These are phyloP conservation scores for Sugiyamaella marilandica DNA, from an alignment of 805 yeast genomes.

Conservation along the genomic window DNA sequence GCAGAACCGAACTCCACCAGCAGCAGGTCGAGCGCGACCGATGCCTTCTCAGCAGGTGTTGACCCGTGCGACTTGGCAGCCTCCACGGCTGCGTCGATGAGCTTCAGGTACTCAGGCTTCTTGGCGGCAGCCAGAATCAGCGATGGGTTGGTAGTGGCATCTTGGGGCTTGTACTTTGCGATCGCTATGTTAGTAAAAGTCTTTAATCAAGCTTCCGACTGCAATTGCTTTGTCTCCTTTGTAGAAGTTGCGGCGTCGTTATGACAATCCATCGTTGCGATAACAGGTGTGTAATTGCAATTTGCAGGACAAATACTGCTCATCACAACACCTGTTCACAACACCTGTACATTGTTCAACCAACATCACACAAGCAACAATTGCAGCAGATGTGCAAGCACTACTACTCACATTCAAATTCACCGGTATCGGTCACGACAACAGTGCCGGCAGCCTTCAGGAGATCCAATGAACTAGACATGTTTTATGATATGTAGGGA, in stretches of 20 bases:
- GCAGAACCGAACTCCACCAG: slow-evolving; percentile 95
- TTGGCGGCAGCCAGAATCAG: slow-evolving; percentile 93
- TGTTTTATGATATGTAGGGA: slow-evolving; percentile 5
- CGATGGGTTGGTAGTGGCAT: slow-evolving; percentile 98
- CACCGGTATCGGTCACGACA: slow-evolving; percentile 99
- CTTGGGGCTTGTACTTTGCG: slow-evolving; percentile 97
- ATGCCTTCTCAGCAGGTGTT: slow-evolving; percentile 54
- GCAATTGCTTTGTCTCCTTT: not conserved
- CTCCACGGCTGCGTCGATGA: slow-evolving; percentile 86
- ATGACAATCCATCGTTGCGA: too few relatives aligned
- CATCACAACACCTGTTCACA: too few relatives aligned
- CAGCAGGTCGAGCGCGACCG: slow-evolving; percentile 81
- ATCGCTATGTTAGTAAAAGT: slow-evolving; percentile 42
- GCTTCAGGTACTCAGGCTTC: slow-evolving; percentile 80
- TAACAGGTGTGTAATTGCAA: not conserved
- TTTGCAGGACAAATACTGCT: too few relatives aligned
- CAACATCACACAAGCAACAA: not conserved
- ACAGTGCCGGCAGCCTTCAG: slow-evolving; percentile 92
- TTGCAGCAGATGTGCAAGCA: not conserved
- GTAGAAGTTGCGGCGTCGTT: not conserved
- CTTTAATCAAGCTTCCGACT: not conserved
- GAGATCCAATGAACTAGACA: slow-evolving; percentile 73
- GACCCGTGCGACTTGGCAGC: slow-evolving; percentile 59
- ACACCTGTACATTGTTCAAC: too few relatives aligned
- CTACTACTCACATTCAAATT: slow-evolving; percentile 63